Percentiles rank a stretch among this genome's conserved stretches.
phyloP scores from a whole-genome alignment of 164 flowering plant genomes.

The Saururus chinensis region DNA sequence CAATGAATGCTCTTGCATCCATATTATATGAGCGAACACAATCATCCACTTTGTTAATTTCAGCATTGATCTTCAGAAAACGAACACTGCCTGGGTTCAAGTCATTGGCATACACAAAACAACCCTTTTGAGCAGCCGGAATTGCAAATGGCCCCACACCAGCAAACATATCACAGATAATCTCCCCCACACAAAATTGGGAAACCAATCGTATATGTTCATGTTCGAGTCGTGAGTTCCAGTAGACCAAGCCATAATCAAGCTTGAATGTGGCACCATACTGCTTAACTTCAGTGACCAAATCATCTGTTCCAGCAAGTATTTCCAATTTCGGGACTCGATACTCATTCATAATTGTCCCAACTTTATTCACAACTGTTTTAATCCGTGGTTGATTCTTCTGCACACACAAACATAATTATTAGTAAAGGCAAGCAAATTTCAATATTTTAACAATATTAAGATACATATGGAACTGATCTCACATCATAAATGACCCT shows the following conservation, averaged over 20 bases:
- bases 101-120: conserved; percentile 87
- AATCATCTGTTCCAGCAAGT: conserved; percentile 66
- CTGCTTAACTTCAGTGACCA: conserved; percentile 96
- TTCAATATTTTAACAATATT: background rate
- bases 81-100: conserved; percentile 75
- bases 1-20: conserved; percentile 81
- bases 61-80: conserved; percentile 81
- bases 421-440: background rate
- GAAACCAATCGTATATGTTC: conserved; percentile 85
- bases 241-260: conserved; percentile 86
- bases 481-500: conserved; percentile 92
- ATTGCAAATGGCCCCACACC: conserved; percentile 97
- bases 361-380: conserved; percentile 93
- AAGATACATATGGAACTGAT: background rate
- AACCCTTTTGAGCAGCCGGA: conserved; percentile 96
- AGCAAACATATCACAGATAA: conserved; percentile 92
- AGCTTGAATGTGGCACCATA: conserved; percentile 93
- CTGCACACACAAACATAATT: conserved; percentile 25
- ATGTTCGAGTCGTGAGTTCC: conserved; percentile 98
- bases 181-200: conserved; percentile 67
- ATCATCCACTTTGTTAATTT: conserved; percentile 71
- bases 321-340: conserved; percentile 93
- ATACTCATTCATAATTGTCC: conserved; percentile 84
- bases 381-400: conserved; percentile 88
- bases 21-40: conserved; percentile 48